Percentiles rank a stretch among this genome's conserved stretches.
Evolutionary conservation across 2,329 filamentous ascomycete genomes (phyloP).

Genomic region (Colletotrichum falcatum): DNA sequence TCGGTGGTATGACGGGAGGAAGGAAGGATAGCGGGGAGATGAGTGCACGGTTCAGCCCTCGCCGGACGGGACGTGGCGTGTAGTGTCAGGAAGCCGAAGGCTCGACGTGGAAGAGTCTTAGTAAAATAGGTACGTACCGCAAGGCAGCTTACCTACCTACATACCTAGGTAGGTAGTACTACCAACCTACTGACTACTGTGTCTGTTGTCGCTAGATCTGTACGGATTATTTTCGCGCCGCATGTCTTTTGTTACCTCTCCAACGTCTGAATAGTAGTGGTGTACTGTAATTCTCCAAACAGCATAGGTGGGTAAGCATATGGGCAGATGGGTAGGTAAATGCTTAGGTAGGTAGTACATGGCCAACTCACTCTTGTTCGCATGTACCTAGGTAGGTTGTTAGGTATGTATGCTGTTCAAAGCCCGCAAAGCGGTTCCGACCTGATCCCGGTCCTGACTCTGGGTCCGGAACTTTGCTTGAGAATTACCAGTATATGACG

Average conservation of each 20-base stretch:
- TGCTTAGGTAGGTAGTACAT: background rate
- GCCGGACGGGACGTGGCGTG: background rate
- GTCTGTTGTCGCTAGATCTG: background rate
- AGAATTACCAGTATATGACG: background rate
- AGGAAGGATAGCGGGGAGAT: conserved; percentile 28
- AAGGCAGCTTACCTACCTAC: background rate
- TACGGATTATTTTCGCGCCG: background rate
- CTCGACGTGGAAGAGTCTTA: conserved; percentile 5
- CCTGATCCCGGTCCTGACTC: background rate
- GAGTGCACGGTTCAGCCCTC: conserved; percentile 33
- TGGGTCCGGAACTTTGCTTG: background rate
- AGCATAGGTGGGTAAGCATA: background rate
- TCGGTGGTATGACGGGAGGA: conserved; percentile 26
- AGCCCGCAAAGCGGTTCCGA: background rate
- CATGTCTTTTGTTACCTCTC: background rate
- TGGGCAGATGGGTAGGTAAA: too few relatives aligned
- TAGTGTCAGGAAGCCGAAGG: conserved; percentile 17
- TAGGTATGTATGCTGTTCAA: background rate
- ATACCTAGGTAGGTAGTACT: too few relatives aligned
- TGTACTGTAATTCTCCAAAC: background rate
- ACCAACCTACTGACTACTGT: too few relatives aligned
- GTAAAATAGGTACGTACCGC: conserved; percentile 4
- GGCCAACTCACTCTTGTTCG: background rate
- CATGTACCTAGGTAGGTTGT: too few relatives aligned
- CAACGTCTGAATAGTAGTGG: background rate